Percentiles rank a stretch among this genome's conserved stretches.
Evolutionary conservation across 768 basidiomycete species (phyloP).

Genomic region (Boletus rufocinnamomeus): DNA sequence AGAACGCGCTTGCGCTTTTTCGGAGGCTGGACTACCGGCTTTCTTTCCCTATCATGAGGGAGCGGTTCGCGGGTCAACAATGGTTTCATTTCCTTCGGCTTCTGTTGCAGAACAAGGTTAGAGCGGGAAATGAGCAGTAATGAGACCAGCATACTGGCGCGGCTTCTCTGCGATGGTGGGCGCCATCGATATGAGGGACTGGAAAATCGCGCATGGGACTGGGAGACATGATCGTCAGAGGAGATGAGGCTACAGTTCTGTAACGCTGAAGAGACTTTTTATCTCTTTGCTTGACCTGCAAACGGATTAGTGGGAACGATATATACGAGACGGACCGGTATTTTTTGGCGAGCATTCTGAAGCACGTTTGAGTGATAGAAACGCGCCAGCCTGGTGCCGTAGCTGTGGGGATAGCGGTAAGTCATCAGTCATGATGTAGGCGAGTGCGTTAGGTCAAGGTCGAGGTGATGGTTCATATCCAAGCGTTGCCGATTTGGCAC

Average conservation of each 20-base stretch:
- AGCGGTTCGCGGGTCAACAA: constrained; percentile 28
- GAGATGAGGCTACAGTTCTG: constrained; percentile 13
- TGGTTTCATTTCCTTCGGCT: constrained; percentile 20
- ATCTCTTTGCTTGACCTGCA: constrained; percentile 13
- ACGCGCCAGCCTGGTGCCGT: constrained; percentile 38
- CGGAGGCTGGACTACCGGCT: constrained; percentile 1
- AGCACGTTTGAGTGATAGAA: constrained; percentile 33
- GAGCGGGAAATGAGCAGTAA: constrained; percentile 10
- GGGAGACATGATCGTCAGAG: constrained; percentile 14
- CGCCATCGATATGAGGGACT: constrained; percentile 3
- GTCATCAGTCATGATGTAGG: constrained; percentile 30
- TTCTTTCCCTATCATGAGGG: constrained; percentile 30
- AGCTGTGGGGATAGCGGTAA: constrained; percentile 31
- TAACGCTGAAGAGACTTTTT: constrained; percentile 16
- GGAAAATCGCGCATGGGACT: constrained; percentile 18
- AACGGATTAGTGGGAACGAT: constrained; percentile 20
- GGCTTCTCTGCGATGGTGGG: constrained; percentile 23
- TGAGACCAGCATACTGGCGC: constrained; percentile 22
- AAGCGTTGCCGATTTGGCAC: constrained; percentile 34
- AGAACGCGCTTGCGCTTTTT: constrained; percentile 28
- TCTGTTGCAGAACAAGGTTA: constrained; percentile 24
- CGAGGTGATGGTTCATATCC: constrained; percentile 35
- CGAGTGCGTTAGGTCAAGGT: constrained; percentile 28
- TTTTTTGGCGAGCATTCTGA: constrained; percentile 21
- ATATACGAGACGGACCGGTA: constrained; percentile 31